Conservation (phyloP, 257 asterid genomes). For the Marsdenia floribunda region DNA sequence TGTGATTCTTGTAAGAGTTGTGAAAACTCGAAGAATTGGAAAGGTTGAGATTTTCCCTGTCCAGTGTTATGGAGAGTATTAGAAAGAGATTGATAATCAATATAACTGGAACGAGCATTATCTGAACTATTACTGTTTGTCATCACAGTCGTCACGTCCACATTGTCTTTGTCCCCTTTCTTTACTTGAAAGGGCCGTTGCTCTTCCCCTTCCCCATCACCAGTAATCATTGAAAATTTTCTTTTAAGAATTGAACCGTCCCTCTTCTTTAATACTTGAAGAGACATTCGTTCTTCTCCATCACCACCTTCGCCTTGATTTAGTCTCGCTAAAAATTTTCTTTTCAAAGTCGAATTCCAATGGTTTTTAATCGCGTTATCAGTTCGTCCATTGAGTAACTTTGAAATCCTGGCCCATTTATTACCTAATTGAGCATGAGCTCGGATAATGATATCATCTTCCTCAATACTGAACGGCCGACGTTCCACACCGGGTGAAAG, state of each 20-base stretch:
- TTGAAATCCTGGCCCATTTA: slow-evolving; percentile 41
- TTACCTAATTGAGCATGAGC: slow-evolving; percentile 42
- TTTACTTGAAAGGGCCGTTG: slow-evolving; percentile 32
- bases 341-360: slow-evolving; percentile 44
- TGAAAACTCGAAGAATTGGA: background rate
- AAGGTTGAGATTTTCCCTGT: background rate
- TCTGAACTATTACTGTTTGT: slow-evolving; percentile 18
- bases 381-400: slow-evolving; percentile 36
- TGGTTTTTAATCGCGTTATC: slow-evolving; percentile 49
- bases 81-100: background rate
- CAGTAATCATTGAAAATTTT: too few species aligned
- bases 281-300: too few species aligned
- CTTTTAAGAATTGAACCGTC: too few species aligned
- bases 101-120: background rate
- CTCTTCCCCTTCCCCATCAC: slow-evolving; percentile 1
- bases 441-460: slow-evolving; percentile 34
- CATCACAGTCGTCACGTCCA: slow-evolving; percentile 24
- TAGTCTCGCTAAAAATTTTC: slow-evolving; percentile 9
- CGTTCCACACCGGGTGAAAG: slow-evolving; percentile 50
- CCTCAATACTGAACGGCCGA: slow-evolving; percentile 44
- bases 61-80: background rate
- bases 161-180: slow-evolving; percentile 29
- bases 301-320: background rate
- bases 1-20: background rate
- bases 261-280: too few species aligned